Evolutionary conservation across 768 basidiomycete species (phyloP).

Genomic region (Ramaria sp.): DNA sequence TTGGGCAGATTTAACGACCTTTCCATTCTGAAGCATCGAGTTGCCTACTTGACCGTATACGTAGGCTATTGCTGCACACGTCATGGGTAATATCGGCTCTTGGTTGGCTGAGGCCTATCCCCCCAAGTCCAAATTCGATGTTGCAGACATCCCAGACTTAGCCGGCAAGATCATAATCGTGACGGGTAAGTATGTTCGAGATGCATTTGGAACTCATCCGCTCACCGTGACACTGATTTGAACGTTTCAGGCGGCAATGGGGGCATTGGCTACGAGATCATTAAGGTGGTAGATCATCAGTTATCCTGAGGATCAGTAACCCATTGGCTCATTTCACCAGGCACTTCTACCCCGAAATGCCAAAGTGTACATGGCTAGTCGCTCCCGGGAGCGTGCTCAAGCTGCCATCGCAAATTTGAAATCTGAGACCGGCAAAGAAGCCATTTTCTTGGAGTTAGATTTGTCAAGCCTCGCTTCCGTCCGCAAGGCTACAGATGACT

Average conservation of each 20-base stretch:
- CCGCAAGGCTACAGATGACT: slow-evolving; percentile 30
- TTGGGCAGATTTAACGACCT: too few species aligned
- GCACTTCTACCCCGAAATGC: slow-evolving; percentile 19
- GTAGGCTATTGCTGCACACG: too few species aligned
- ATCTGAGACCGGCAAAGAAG: slow-evolving; percentile 17
- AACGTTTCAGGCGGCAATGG: slow-evolving; percentile 11
- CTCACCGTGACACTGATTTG: not conserved
- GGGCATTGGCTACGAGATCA: slow-evolving; percentile 53
- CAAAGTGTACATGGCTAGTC: slow-evolving; percentile 23
- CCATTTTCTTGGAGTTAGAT: slow-evolving; percentile 28
- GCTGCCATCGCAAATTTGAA: slow-evolving; percentile 17
- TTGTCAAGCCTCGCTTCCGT: slow-evolving; percentile 30
- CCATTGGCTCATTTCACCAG: not conserved
- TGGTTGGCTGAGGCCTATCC: too few species aligned
- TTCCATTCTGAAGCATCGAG: too few species aligned
- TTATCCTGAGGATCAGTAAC: too few species aligned
- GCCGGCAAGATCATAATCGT: slow-evolving; percentile 29
- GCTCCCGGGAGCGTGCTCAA: slow-evolving; percentile 16
- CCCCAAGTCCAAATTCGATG: too few species aligned
- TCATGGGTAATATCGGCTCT: too few species aligned
- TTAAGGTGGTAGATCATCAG: slow-evolving; percentile 22
- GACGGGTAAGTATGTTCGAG: slow-evolving; percentile 19
- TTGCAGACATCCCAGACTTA: slow-evolving; percentile 22
- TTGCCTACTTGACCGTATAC: too few species aligned
- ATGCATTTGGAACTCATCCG: not conserved